Base-by-base conservation (phyloP, 768 basidiomycete genomes). In the Mycena sanguinolenta region DNA sequence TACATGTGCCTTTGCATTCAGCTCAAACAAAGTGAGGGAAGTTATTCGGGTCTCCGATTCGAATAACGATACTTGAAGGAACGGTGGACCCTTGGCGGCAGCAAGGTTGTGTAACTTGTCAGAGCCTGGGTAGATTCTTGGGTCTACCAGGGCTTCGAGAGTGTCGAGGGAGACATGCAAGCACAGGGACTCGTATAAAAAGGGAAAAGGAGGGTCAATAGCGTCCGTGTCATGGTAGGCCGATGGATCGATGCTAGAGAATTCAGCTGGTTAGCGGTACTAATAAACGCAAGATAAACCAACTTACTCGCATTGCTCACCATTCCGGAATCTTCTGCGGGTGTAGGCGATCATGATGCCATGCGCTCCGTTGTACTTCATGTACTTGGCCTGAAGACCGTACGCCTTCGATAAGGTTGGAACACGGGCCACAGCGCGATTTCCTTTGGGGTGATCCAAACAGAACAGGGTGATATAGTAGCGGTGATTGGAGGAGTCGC, bases 281-380 rank as follows among this genome's bases (percentile, higher is more conserved):
- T 27, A 46, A 50, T 14, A 39, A 5, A 67, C 32, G n/a, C 58
- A 60, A 12, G 16, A 28, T 19, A 36, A 5, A 28, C 46, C 10
- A 46, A 67, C 67, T 46, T 21, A 63, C 65, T 36, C 39, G 62
- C 71, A 69, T 65, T 71, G 72, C 19, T 52, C 75, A 27, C 75
- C 79, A 34, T 75, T 66, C 58, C 75, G 70, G 64, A 79, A 83
- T 27, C 75, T 81, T 54, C 88, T 79, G 13, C 84, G 81, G 3
- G 85, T 76, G 75, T 85, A 91, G 0, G 87, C 85, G 27, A 92
- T 86, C 78, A 88, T 84, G 46, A 93, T 87, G 9, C 89, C 90
- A 23, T 75, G 80, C 74, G 72, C 75, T 58, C 68, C 85, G 71
- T 75, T 78, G 75, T 84, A 79, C 25, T 80, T 81, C 84, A 89